Percentiles rank a stretch among this genome's conserved stretches.
Conservation (phyloP, 345 rosid genomes). For the Pseudoturritis turrita region DNA sequence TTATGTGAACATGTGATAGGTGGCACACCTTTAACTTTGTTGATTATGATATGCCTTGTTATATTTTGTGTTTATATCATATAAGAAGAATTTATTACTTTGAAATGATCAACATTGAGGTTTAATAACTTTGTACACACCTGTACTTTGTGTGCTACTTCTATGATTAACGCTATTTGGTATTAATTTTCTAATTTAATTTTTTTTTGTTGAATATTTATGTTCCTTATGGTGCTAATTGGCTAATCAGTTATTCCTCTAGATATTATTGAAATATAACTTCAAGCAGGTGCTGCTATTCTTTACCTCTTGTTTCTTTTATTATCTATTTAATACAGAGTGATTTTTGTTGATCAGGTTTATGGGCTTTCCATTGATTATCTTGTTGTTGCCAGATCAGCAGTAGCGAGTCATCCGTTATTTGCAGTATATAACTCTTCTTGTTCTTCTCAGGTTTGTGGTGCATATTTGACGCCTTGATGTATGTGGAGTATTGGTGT, state of each 20-base stretch:
- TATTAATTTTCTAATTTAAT: not conserved
- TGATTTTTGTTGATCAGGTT: conserved; percentile 48
- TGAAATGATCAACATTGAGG: not conserved
- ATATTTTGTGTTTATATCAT: too few relatives aligned
- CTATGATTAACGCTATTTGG: not conserved
- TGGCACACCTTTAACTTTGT: not conserved
- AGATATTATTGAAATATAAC: not conserved
- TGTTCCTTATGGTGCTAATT: conserved; percentile 3
- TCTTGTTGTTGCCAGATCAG: conserved; percentile 77
- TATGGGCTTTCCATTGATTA: conserved; percentile 90
- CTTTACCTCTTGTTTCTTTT: not conserved
- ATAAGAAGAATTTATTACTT: too few relatives aligned
- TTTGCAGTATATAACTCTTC: conserved; percentile 1
- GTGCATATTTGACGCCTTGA: conserved; percentile 78
- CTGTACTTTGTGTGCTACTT: not conserved
- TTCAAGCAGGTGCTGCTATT: not conserved
- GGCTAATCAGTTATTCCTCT: not conserved
- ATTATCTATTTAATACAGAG: not conserved
- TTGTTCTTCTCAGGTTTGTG: conserved; percentile 52
- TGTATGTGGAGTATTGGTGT: conserved; percentile 98
- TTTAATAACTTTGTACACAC: not conserved
- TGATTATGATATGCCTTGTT: too few relatives aligned
- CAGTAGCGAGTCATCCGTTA: conserved; percentile 55
- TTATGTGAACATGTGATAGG: not conserved
- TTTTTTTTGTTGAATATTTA: not conserved